Conservation (phyloP, 768 basidiomycete species). For the Russula sp. region DNA sequence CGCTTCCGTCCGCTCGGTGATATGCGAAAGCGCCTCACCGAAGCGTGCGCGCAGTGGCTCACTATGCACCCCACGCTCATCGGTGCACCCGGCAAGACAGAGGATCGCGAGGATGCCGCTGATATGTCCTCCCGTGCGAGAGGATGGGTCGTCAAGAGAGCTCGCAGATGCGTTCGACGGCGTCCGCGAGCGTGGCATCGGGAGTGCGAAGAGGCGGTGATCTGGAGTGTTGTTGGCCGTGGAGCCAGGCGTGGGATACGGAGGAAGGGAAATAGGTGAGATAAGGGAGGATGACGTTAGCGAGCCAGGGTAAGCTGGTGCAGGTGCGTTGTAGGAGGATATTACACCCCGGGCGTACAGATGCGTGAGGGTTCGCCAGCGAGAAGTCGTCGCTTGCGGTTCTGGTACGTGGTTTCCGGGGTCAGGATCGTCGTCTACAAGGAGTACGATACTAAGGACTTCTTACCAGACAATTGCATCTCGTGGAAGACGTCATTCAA, state of each 20-base stretch:
- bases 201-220: slow-evolving; percentile 11
- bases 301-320: slow-evolving; percentile 24
- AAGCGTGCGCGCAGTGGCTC: slow-evolving; percentile 28
- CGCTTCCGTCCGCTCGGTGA: slow-evolving; percentile 26
- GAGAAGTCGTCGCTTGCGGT: slow-evolving; percentile 31
- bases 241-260: slow-evolving; percentile 17
- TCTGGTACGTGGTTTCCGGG: slow-evolving; percentile 22
- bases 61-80: slow-evolving; percentile 25
- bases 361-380: slow-evolving; percentile 33
- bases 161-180: slow-evolving; percentile 19
- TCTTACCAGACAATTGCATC: slow-evolving; percentile 29
- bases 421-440: background rate
- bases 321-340: slow-evolving; percentile 21
- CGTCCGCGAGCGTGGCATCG: slow-evolving; percentile 12
- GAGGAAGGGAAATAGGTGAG: slow-evolving; percentile 19
- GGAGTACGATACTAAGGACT: background rate
- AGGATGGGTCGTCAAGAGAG: slow-evolving; percentile 7
- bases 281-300: slow-evolving; percentile 16
- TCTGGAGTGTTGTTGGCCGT: slow-evolving; percentile 21
- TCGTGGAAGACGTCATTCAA: slow-evolving; percentile 27
- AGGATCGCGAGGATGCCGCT: slow-evolving; percentile 31
- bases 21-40: slow-evolving; percentile 26
- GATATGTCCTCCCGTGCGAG: slow-evolving; percentile 23
- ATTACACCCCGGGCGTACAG: slow-evolving; percentile 24
- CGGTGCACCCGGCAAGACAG: slow-evolving; percentile 28